These are phyloP conservation scores for Ogataea methanolica DNA, from an alignment of 805 yeast species.

Conservation along the genomic window DNA sequence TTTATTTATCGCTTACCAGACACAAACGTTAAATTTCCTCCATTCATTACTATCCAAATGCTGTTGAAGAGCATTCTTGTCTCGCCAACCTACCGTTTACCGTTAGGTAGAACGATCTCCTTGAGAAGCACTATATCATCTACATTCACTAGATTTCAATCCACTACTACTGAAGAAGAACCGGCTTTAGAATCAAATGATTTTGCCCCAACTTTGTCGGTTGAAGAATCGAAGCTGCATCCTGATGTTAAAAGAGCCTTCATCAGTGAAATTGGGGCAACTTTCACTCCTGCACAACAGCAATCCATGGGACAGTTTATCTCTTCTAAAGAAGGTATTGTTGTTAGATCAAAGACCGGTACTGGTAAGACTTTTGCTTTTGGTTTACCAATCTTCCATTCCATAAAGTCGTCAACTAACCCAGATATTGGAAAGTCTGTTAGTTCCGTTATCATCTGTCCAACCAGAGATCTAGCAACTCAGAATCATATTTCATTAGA, in stretches of 20 bases:
- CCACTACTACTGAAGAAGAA: background rate
- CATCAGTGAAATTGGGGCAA: constrained; percentile 36
- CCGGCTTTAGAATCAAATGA: background rate
- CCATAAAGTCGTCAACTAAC: constrained; percentile 29
- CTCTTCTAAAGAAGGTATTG: constrained; percentile 54
- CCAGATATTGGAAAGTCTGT: constrained; percentile 31
- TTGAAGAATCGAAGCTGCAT: constrained; percentile 25
- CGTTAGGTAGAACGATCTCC: too few species aligned
- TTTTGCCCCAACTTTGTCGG: constrained; percentile 12
- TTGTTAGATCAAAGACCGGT: constrained; percentile 91
- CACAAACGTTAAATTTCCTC: too few species aligned
- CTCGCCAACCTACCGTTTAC: too few species aligned
- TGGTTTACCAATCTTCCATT: constrained; percentile 72
- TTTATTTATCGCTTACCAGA: too few species aligned
- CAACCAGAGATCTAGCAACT: constrained; percentile 87
- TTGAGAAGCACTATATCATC: too few species aligned
- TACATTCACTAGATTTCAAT: constrained; percentile 1
- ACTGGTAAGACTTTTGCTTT: constrained; percentile 93
- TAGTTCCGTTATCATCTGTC: constrained; percentile 69
- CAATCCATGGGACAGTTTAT: constrained; percentile 54
- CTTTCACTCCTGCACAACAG: constrained; percentile 67
- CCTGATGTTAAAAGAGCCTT: constrained; percentile 25
- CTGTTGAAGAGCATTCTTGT: too few species aligned
- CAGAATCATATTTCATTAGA: constrained; percentile 69
- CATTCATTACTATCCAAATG: too few species aligned